Percentiles rank a stretch among this genome's conserved stretches.
These are phyloP conservation scores for Microdochium nivale DNA, from an alignment of 2,329 filamentous ascomycete species.

Conservation along the genomic window DNA sequence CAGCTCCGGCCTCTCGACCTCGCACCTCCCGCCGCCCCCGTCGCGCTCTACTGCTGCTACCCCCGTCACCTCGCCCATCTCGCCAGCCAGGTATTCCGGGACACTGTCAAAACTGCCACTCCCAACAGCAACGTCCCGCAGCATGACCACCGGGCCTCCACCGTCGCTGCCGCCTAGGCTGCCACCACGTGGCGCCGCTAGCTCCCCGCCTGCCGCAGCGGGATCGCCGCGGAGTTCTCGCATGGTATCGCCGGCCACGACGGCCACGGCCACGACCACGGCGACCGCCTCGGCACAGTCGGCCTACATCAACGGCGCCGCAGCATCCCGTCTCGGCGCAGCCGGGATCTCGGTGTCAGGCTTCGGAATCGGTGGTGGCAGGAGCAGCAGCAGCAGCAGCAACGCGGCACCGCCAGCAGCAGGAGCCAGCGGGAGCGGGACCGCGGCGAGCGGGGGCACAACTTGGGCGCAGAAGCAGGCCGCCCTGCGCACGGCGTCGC, in stretches of 20 bases:
- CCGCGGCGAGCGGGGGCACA: conserved; percentile 39
- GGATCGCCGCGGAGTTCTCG: conserved; percentile 5
- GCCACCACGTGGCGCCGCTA: conserved; percentile 49
- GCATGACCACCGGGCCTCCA: conserved; percentile 27
- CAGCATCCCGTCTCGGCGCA: conserved; percentile 57
- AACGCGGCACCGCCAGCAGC: conserved; percentile 10
- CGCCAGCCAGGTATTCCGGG: conserved; percentile 3
- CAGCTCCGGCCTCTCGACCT: conserved; percentile 62
- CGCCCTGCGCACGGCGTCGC: conserved; percentile 50
- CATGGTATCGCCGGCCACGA: too few species aligned
- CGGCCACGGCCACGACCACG: conserved; percentile 10
- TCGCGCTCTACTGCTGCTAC: conserved; percentile 60
- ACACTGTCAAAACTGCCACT: conserved; percentile 10
- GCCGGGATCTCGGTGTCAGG: conserved; percentile 73
- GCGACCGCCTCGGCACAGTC: conserved; percentile 5
- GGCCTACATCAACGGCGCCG: conserved; percentile 40
- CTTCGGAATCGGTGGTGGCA: conserved; percentile 55
- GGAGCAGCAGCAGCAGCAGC: conserved; percentile 13
- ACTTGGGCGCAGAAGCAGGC: conserved; percentile 58
- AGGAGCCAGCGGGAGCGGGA: conserved; percentile 2
- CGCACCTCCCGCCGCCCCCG: conserved; percentile 64
- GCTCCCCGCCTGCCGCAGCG: conserved; percentile 32
- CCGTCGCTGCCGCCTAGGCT: conserved; percentile 59
- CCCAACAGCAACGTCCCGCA: conserved; percentile 8
- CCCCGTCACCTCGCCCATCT: conserved; percentile 43